These are phyloP conservation scores for Metschnikowia colocasiae DNA, from an alignment of 805 yeast species.

Conservation along the genomic window DNA sequence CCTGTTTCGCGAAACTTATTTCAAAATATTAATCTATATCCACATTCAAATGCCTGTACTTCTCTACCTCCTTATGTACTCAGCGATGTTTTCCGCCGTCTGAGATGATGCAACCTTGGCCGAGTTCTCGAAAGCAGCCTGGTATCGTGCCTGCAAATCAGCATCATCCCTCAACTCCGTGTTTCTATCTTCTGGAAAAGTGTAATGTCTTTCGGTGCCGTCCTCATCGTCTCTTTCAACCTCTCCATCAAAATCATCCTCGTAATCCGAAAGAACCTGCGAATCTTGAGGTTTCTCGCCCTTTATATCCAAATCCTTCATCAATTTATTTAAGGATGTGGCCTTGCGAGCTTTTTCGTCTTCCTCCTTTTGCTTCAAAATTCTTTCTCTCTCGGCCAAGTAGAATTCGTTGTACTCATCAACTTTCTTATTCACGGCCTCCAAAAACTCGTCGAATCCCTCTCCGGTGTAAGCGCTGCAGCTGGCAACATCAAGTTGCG, in stretches of 20 bases:
- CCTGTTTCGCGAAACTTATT: neutral
- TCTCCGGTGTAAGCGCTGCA: constrained; percentile 91
- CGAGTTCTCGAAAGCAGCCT: constrained; percentile 62
- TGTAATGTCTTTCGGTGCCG: constrained; percentile 54
- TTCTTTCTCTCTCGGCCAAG: constrained; percentile 79
- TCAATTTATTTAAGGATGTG: constrained; percentile 62
- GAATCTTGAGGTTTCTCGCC: constrained; percentile 31
- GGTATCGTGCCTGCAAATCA: constrained; percentile 64
- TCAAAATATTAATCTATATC: neutral
- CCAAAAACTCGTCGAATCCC: constrained; percentile 87
- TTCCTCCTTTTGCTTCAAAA: constrained; percentile 70
- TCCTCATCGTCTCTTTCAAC: constrained; percentile 46
- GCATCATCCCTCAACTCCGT: constrained; percentile 56
- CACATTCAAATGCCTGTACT: neutral
- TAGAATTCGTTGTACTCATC: constrained; percentile 84
- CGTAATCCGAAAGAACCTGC: constrained; percentile 50
- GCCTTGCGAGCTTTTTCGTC: constrained; percentile 71
- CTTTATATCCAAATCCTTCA: constrained; percentile 81
- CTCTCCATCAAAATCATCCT: constrained; percentile 46
- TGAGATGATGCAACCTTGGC: constrained; percentile 59
- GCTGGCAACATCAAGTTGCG: constrained; percentile 87
- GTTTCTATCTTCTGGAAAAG: constrained; percentile 63
- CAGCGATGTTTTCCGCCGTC: constrained; percentile 71
- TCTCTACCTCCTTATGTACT: constrained; percentile 43
- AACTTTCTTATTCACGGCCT: constrained; percentile 80